phyloP scores from a whole-genome alignment of 2,329 filamentous ascomycete genomes.

The Neonectria hederae region DNA sequence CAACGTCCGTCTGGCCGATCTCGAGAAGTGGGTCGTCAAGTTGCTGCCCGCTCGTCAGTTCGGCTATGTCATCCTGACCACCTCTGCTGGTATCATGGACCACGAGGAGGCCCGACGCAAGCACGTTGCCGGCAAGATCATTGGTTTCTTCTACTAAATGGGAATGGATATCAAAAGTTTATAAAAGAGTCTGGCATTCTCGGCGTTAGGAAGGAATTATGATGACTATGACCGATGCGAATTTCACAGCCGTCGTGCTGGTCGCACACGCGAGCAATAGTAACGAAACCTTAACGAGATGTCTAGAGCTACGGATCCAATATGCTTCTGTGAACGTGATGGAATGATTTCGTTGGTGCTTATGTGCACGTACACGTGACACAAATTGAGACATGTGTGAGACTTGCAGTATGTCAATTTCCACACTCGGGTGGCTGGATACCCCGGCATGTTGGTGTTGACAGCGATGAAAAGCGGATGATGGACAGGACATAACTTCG shows the following conservation, averaged over 20 bases:
- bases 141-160: conserved; percentile 97
- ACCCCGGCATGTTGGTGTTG: neutral
- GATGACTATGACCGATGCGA: conserved; percentile 51
- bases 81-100: conserved; percentile 99
- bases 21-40: conserved; percentile 99
- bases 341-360: neutral
- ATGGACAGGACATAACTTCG: neutral
- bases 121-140: conserved; percentile 99
- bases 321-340: conserved; percentile 6
- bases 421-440: neutral
- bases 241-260: conserved; percentile 43
- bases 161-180: conserved; percentile 41
- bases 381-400: neutral
- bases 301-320: conserved; percentile 32
- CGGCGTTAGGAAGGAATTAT: conserved; percentile 50
- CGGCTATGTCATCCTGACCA: conserved; percentile 98
- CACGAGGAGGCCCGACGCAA: conserved; percentile 99
- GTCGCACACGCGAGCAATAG: conserved; percentile 47
- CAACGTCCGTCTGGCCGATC: conserved; percentile 96
- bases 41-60: conserved; percentile 99
- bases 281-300: conserved; percentile 49
- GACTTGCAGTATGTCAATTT: neutral
- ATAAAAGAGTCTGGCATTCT: conserved; percentile 44
- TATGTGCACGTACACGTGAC: neutral
- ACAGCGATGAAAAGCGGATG: neutral